phyloP scores from a whole-genome alignment of 2,329 filamentous ascomycete species.

The Ceratocystis papillata region DNA sequence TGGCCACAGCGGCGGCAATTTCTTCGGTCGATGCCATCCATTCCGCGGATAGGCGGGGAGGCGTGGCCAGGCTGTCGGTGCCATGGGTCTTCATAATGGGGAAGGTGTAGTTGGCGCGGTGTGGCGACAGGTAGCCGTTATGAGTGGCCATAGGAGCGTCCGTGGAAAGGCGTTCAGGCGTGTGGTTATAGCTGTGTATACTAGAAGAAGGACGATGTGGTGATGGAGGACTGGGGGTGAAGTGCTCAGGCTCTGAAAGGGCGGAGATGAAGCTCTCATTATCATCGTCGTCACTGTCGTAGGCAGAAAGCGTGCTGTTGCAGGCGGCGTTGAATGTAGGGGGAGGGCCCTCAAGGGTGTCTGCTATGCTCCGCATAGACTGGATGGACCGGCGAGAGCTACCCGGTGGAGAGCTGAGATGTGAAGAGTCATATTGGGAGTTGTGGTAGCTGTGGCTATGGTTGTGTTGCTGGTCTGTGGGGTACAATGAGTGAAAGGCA shows the following conservation, averaged over 20 bases:
- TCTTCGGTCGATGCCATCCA: slow-evolving; percentile 21
- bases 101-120: slow-evolving; percentile 10
- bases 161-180: neutral
- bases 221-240: neutral
- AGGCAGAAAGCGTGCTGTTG: neutral
- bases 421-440: neutral
- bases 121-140: slow-evolving; percentile 7
- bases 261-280: slow-evolving; percentile 18
- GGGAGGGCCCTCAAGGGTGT: neutral
- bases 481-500: neutral
- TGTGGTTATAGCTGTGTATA: neutral
- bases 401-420: neutral
- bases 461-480: neutral
- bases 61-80: neutral
- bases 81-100: slow-evolving; percentile 5
- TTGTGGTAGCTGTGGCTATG: neutral
- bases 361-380: slow-evolving; percentile 6
- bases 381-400: slow-evolving; percentile 1
- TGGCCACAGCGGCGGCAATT: slow-evolving; percentile 13
- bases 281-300: slow-evolving; percentile 18
- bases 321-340: neutral
- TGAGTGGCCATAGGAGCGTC: neutral
- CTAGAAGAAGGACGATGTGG: neutral
- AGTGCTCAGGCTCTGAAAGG: slow-evolving; percentile 14
- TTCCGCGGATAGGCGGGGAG: slow-evolving; percentile 14